Evolutionary conservation across 1,284 basidiomycete genomes (phyloP).

Genomic region (Sphaerobolus stellatus): DNA sequence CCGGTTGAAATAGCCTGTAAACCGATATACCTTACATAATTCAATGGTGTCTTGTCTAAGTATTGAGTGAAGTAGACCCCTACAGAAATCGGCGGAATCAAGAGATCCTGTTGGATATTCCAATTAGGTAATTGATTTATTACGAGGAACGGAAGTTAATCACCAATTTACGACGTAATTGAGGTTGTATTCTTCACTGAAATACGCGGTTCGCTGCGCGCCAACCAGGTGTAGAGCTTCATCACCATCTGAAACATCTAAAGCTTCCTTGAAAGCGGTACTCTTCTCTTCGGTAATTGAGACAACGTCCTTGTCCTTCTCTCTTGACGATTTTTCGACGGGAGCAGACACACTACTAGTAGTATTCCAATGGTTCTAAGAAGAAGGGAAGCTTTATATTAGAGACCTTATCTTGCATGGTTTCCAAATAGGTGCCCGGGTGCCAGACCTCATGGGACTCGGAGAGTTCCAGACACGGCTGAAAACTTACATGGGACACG

Average conservation of each 20-base stretch:
- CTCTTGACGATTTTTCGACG: no score
- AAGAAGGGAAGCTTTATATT: no score
- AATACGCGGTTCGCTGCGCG: slow-evolving; percentile 46
- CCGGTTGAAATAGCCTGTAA: no score
- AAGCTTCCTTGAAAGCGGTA: slow-evolving; percentile 19
- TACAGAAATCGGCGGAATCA: slow-evolving; percentile 62
- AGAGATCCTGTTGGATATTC: slow-evolving; percentile 41
- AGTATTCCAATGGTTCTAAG: no score
- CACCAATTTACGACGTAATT: slow-evolving; percentile 59
- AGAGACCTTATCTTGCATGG: no score
- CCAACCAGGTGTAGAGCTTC: slow-evolving; percentile 62
- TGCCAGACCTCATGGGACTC: no score
- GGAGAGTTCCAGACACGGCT: no score
- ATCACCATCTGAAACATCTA: slow-evolving; percentile 45
- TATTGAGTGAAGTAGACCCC: slow-evolving; percentile 69
- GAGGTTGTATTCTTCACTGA: slow-evolving; percentile 60
- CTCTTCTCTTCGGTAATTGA: slow-evolving; percentile 14
- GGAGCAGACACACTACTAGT: no score
- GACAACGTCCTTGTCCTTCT: slow-evolving; percentile 26
- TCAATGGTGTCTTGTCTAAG: slow-evolving; percentile 65
- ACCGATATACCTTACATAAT: slow-evolving; percentile 60
- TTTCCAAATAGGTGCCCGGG: no score
- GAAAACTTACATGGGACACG: no score
- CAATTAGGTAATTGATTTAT: not conserved
- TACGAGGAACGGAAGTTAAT: slow-evolving; percentile 16